A percentile compares a stretch with the other conserved stretches of the same genome.
These are phyloP conservation scores for Vanrija sp. DNA, from an alignment of 1,284 basidiomycete genomes.

Conservation along the genomic window DNA sequence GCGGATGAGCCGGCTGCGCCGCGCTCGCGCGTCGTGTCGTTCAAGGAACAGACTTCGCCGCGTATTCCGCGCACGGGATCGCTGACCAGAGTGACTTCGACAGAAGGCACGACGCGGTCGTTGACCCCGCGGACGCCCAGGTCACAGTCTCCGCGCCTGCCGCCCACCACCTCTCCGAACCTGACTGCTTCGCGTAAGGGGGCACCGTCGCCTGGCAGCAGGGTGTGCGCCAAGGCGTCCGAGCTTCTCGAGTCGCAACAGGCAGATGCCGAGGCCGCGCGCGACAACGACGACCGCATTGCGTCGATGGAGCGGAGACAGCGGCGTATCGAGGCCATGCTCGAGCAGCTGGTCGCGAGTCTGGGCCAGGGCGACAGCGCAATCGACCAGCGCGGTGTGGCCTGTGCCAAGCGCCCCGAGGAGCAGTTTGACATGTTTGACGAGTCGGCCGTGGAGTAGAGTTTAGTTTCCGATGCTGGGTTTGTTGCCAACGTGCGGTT, in stretches of 20 bases:
- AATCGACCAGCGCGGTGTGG: background rate
- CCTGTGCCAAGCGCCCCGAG: background rate
- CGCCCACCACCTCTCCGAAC: too few relatives aligned
- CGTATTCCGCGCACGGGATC: too few relatives aligned
- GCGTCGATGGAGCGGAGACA: slow-evolving; percentile 40
- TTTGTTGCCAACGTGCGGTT: too few relatives aligned
- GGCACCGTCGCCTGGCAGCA: background rate
- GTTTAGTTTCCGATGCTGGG: too few relatives aligned
- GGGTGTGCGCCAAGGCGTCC: slow-evolving; percentile 6
- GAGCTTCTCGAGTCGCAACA: slow-evolving; percentile 15
- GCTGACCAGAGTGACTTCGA: too few relatives aligned
- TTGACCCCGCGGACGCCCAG: too few relatives aligned
- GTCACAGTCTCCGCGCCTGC: too few relatives aligned
- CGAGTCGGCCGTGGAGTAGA: background rate
- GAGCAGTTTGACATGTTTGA: slow-evolving; percentile 9
- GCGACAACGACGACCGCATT: slow-evolving; percentile 20
- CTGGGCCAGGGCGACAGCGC: background rate
- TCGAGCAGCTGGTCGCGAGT: slow-evolving; percentile 16
- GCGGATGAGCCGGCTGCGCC: background rate
- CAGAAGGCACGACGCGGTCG: too few relatives aligned
- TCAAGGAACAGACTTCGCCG: too few relatives aligned
- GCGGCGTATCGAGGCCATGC: slow-evolving; percentile 40
- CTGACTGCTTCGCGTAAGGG: too few relatives aligned
- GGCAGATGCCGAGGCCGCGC: background rate
- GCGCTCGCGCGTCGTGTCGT: background rate